Conservation (phyloP, 371 early-diverging fungal species). For the Haplosporangium sp. region DNA sequence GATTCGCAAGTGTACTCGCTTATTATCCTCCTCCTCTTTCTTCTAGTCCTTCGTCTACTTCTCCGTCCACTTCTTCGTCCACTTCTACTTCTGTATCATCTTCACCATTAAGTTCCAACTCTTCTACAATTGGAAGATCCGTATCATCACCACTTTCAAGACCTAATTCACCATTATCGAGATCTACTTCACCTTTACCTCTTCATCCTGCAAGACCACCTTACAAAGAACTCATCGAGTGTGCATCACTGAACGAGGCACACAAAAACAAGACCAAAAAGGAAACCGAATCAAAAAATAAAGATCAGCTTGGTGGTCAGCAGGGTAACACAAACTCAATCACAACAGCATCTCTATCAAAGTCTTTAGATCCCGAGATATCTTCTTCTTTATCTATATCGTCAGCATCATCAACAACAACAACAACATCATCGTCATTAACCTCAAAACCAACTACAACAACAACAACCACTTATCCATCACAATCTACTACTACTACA, state of each 20-base stretch:
- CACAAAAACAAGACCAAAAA: neutral
- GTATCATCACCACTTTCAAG: constrained; percentile 2
- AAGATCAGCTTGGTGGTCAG: neutral
- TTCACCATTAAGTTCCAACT: neutral
- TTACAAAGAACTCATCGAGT: constrained; percentile 42
- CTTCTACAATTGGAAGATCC: neutral
- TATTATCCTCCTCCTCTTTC: constrained; percentile 25
- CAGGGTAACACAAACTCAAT: constrained; percentile 9
- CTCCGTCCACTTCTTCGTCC: no score
- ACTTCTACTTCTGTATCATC: constrained; percentile 8
- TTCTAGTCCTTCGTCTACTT: no score
- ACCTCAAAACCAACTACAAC: neutral
- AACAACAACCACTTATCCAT: neutral
- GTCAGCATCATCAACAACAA: neutral
- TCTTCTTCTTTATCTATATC: neutral
- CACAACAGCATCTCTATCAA: neutral
- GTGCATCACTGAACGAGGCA: constrained; percentile 19
- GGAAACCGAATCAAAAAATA: neutral
- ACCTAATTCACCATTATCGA: neutral
- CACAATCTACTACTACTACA: neutral
- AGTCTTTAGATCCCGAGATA: neutral
- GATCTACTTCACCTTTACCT: constrained; percentile 25
- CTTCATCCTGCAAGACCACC: constrained; percentile 28
- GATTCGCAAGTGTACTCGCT: constrained; percentile 50
- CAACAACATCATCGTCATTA: neutral